Evolutionary conservation across 2,329 filamentous ascomycete genomes (phyloP), one percentile per base, ranked within the genome.

Genomic region (Aspergillus sp.): DNA sequence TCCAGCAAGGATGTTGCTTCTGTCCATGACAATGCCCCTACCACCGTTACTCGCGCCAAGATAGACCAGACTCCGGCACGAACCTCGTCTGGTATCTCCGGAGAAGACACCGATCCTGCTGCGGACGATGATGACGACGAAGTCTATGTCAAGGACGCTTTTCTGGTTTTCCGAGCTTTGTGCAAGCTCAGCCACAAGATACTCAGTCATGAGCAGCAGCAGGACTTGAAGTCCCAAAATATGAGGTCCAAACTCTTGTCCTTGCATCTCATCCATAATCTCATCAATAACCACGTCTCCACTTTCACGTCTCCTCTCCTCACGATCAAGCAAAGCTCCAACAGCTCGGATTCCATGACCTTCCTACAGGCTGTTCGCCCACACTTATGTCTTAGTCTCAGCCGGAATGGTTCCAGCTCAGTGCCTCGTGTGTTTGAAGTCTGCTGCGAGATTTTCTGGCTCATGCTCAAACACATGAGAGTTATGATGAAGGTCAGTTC

Each of bases 171-270:
- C 76, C 84, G 94, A 30, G 96, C 94, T 3, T 94, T 99, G 76
- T 99, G 95, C 79, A 96, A 96, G 73, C 79, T 99, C 43, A 96
- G 93, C 53, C 96, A 93, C 57, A 99, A 99, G 70, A 78, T 91
- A 38, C 79, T 99, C 22, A 85, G 89, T 8, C 85, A 91, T 2
- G 94, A 99, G 56, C 92, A 97, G 70, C 85, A 96, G 17, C 91
- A 93, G 65, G 94, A 99, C 65, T 76, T 96, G 47, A 91, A 90
- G 51, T 93, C 92, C 16, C 92, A 96, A 66, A 90, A 93, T 35
- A 99, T 99, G 93, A 87, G 94, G 55, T 96, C 93, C 2, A 99
- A 99, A 73, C 80, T 99, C 47, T 84, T 99, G 56, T 96, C 94
- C 14, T 82, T 99, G 51, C 92, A 99, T 70, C 86, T 97, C 55